Base-by-base conservation (phyloP, 495 filamentous ascomycete species). In the Hypomontagnella submonticulosa region DNA sequence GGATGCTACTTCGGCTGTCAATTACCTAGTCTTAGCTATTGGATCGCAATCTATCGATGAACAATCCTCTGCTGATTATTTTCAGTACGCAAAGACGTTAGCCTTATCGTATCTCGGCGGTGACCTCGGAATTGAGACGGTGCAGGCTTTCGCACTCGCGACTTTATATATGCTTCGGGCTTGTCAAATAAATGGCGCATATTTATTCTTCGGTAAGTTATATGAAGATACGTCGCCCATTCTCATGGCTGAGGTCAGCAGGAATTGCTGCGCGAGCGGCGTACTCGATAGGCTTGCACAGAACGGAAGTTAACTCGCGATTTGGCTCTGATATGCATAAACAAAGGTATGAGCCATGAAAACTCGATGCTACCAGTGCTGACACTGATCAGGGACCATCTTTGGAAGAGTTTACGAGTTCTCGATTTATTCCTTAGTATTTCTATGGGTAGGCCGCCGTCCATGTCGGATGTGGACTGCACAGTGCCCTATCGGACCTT, bases 331-430 rank as follows among this genome's bases (percentile, higher is more conserved):
- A 79, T 1, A 75, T 82, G 16, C 79, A 82, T 30, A 71, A 74
- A 2, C 75, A 72, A 66, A 67, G 70, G 70, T 68, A 60, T 16
- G 11, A 13, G 11, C 13, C 36, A 11, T 41, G 3, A 43, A 5
- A 32, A 0, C 36, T 2, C 4, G 13, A 10, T 8, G 1, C 19
- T 15, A 33, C 15, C 19, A 8, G n/a, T 53, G 11, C 19, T 53
- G 73, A 78, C n/a, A 10, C 5, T 19, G 2, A 38, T n/a, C 23
- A 77, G 85, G 55, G 86, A 88, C 50, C 78, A 82, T 11, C 77
- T 87, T 0, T 88, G 85, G 86, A 87, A 84, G 66, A 87, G 84
- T 63, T 73, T 88, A 10, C 79, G 86, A 0, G 82, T 88, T 53
- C 75, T 87, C 60, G 86, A 88, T 57, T 61, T 88, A 4, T 88